Base-by-base conservation (phyloP, 2,329 filamentous ascomycete species). In the Penicillium concentricum region DNA sequence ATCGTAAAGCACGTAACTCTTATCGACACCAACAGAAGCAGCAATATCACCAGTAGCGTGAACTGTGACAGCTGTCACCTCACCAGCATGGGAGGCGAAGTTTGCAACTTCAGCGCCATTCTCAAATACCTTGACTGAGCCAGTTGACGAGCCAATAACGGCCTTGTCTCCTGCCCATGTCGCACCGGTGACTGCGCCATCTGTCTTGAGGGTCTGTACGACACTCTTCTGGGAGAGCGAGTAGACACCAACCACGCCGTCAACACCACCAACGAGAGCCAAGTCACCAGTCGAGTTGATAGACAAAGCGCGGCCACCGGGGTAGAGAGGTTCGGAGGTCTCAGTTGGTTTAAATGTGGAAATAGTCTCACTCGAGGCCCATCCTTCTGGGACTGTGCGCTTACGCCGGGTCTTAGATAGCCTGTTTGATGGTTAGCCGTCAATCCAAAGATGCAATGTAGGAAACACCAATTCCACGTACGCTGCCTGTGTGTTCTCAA, bases 1-100 rank as follows among this genome's bases (percentile, higher is more conserved):
- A 63, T 97, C 91, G 74, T 97, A 97, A 60, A 97, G 85, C 2
- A 92, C 85, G 69, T 96, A 92, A 74, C 89, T 93, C 84, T 96
- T 97, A 74, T 99, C 94, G 2, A 86, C 84, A 47, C 93, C 92
- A 34, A 94, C 89, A 0, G 93, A 96, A 2, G 90, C 93, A 45
- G 97, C 73, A 55, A 99, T 85, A 51, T 89, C 85, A 38, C 89
- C 90, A 62, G 89, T 88, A 1, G 94, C 91, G 72, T 99, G 94
- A 8, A 92, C 71, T 35, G 91, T 86, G 56, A 99, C 75, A 5
- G 85, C 88, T 9, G 87, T 94, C 1, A 87, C 89, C 55, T 90
- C 82, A 5, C 92, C 93, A 22, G 92, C 89, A 74, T 99, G 94
- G 51, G 90, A 87, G n/a, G 82, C 81, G 65, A 96, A 86, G 43